Base-by-base conservation (phyloP, 208 protist species). In the Wallacemonas collosoma region DNA sequence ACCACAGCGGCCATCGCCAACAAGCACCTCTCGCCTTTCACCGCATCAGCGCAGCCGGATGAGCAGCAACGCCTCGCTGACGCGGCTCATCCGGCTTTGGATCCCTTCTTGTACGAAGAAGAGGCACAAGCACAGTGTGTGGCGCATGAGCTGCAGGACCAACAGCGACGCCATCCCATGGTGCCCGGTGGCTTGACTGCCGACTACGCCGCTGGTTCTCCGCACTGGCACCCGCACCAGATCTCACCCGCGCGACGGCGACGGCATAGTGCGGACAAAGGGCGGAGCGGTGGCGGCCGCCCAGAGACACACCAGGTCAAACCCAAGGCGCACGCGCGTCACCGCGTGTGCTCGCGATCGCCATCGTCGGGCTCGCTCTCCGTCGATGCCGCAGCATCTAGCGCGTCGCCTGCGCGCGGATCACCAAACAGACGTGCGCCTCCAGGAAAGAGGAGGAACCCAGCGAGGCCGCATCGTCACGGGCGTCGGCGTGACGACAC, bases 151-250 rank as follows among this genome's bases (percentile, higher is more conserved):
- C 57, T 63, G 2, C 9, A n/a, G 9, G 57, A 63, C 38, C 57
- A 63, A 1, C 57, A 44, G 57, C 57, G 57, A 12, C 57, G 38
- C n/a, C 26, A 63, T 40, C 57, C 48, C 5, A 7, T 54, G 14
- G 45, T 68, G 26, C 62, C 48, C 15, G 44, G 14, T 5, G 45
- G 45, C 41, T 11, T 68, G 43, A 53, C 62, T 5, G 45, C 11
- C 11, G 45, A 68, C 62, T 55, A 68, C 62, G 43, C 48, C 39
- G 62, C 45, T 0, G 48, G 62, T 17, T 55, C 62, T 39, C 43
- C 48, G 45, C 62, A 68, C 48, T 55, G 62, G 62, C 48, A 55
- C 40, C 9, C 60, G 15, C 62, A 47, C 14, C 43, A 36, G 8
- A 5, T 17, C 14, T 68, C 45, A 11, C 62, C 43, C 4, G 36